phyloP scores from a whole-genome alignment of 768 basidiomycete genomes.

The Obba rivulosa region DNA sequence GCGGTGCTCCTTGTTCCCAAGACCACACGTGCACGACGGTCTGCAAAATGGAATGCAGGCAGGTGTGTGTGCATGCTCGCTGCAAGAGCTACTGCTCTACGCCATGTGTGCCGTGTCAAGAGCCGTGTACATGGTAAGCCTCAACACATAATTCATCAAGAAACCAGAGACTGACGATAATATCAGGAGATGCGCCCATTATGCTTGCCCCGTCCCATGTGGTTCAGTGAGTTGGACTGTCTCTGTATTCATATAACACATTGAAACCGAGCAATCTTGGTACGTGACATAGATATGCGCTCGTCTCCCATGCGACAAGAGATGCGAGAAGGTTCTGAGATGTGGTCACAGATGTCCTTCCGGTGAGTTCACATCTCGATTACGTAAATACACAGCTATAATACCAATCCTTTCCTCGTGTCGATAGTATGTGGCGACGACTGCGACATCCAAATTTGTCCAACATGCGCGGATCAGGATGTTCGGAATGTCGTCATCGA shows the following conservation, averaged over 20 bases:
- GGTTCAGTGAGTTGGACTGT: slow-evolving; percentile 51
- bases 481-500: slow-evolving; percentile 45
- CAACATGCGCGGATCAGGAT: slow-evolving; percentile 38
- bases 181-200: slow-evolving; percentile 48
- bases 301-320: slow-evolving; percentile 56
- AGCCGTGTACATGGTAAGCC: slow-evolving; percentile 49
- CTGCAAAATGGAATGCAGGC: slow-evolving; percentile 46
- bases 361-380: slow-evolving; percentile 41
- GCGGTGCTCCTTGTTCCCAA: slow-evolving; percentile 42
- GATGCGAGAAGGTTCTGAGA: slow-evolving; percentile 39
- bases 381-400: too few species aligned
- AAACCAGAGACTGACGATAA: background rate
- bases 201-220: slow-evolving; percentile 55
- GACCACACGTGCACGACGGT: slow-evolving; percentile 42
- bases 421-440: slow-evolving; percentile 65
- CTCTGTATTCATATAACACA: background rate
- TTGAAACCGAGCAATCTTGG: background rate
- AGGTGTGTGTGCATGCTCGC: slow-evolving; percentile 47
- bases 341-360: slow-evolving; percentile 70
- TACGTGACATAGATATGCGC: slow-evolving; percentile 49
- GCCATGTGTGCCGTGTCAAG: slow-evolving; percentile 58
- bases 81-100: slow-evolving; percentile 45
- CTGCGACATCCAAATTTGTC: slow-evolving; percentile 52
- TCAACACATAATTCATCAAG: slow-evolving; percentile 2
- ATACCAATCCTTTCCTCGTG: slow-evolving; percentile 2